Conservation (phyloP, 2,329 filamentous ascomycete genomes). For the Trichoderma lentiforme region DNA sequence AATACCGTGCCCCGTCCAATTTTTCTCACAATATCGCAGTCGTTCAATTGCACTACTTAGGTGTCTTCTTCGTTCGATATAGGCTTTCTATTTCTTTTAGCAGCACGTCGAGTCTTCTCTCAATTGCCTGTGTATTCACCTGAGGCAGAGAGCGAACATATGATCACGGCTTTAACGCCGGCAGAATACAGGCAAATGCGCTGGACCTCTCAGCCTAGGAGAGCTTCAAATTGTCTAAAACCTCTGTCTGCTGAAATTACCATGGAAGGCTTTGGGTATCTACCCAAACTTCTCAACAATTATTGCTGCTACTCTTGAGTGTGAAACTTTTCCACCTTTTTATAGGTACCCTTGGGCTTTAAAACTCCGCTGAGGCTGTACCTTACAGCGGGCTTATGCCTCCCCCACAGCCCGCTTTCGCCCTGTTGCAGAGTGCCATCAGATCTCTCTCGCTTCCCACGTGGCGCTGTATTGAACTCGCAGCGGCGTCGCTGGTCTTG, state of each 20-base stretch:
- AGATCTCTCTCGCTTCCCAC: slow-evolving; percentile 13
- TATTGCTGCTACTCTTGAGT: neutral
- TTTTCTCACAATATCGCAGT: neutral
- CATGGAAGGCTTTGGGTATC: neutral
- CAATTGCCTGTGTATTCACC: neutral
- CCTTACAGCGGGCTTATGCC: slow-evolving; percentile 9
- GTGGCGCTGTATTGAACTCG: slow-evolving; percentile 2
- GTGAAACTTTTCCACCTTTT: neutral
- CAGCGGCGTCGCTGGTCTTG: slow-evolving; percentile 11
- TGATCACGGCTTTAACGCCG: neutral
- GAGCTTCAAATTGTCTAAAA: neutral
- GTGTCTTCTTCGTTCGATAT: neutral
- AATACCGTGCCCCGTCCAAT: neutral
- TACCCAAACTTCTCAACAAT: neutral
- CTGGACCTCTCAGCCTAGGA: neutral
- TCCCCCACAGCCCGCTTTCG: slow-evolving; percentile 8
- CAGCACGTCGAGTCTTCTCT: neutral
- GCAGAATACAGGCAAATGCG: neutral
- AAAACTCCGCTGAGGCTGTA: neutral
- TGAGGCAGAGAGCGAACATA: neutral
- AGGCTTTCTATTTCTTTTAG: neutral
- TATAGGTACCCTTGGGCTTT: neutral
- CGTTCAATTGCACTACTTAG: neutral
- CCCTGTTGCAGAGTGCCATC: slow-evolving; percentile 8
- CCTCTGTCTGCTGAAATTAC: neutral